Evolutionary conservation across 2,329 filamentous ascomycete species (phyloP), one percentile per base, ranked within the genome.

Genomic region (Ceratocystis eucalypticola): DNA sequence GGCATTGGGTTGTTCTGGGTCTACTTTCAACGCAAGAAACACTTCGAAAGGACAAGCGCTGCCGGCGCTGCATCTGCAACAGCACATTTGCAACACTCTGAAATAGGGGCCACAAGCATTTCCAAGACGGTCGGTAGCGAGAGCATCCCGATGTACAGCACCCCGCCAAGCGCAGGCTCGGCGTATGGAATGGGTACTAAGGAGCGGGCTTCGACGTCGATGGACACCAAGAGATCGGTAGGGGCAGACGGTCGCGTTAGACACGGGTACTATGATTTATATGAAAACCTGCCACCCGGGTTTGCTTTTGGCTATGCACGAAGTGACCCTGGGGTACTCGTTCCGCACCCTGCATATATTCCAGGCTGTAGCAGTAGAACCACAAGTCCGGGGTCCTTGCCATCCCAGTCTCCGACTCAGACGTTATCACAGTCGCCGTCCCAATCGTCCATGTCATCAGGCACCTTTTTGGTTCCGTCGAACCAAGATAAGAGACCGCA

Each of bases 261-360:
- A 28, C 25, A 57, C 53, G 22, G 33, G 53, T 57, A 57, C 53
- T 57, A 57, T 12, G 53, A 57, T 25, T 5, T 33, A 3, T 57
- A 57, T 25, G 53, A 57, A 8, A 33, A 7, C 28, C 25, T 28
- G 22, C 53, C 53, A 8, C 28, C 28, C 4, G 30, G 10, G 30
- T 17, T 57, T 30, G 53, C 22, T 8, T 33, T 57, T 28, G 53
- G 53, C 25, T 57, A 57, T 28, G 53, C 22, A 28, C 53, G 53
- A 28, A 3, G 3, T 10, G 22, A 25, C 15, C 4, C 53, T 5
- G 22, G 53, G 10, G 8, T 8, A 17, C 50, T 64, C 15, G 57
- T 82, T 53, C 80, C 80, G 0, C 80, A 82, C 67, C 77, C 76
- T 0, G 80, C 80, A 0, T 82, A 82, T 62, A 75, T 80, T 22